Evolutionary conservation across 257 asterid genomes (phyloP).

Genomic region (Solanum habrochaites): DNA sequence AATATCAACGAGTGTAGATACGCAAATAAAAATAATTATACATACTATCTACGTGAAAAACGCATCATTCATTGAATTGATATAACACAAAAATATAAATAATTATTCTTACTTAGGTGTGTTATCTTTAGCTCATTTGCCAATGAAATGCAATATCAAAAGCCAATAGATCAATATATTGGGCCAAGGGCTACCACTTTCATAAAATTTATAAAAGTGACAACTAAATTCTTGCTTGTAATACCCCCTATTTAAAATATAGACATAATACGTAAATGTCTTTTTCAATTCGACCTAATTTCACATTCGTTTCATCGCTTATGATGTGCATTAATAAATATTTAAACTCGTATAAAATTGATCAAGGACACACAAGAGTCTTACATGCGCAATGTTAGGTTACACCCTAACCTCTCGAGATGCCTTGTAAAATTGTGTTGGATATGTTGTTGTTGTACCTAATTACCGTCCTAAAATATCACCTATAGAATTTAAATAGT

Average conservation of each 20-base stretch:
- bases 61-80: not conserved
- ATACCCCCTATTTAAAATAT: too few species aligned
- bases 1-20: too few species aligned
- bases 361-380: too few species aligned
- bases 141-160: not conserved
- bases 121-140: not conserved
- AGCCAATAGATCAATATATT: not conserved
- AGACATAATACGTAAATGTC: too few species aligned
- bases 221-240: not conserved
- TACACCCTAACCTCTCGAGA: not conserved
- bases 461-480: accelerated
- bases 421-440: accelerated
- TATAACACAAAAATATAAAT: too few species aligned
- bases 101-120: not conserved
- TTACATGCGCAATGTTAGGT: too few species aligned
- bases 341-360: too few species aligned
- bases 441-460: not conserved
- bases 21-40: not conserved
- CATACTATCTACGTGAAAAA: not conserved
- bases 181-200: not conserved
- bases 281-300: too few species aligned
- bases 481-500: not conserved
- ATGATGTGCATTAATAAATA: accelerated
- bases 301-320: too few species aligned
- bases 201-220: not conserved